Evolutionary conservation across 768 basidiomycete species (phyloP), one percentile per base, ranked within the genome.

Genomic region (Sporobolomyces roseus): DNA sequence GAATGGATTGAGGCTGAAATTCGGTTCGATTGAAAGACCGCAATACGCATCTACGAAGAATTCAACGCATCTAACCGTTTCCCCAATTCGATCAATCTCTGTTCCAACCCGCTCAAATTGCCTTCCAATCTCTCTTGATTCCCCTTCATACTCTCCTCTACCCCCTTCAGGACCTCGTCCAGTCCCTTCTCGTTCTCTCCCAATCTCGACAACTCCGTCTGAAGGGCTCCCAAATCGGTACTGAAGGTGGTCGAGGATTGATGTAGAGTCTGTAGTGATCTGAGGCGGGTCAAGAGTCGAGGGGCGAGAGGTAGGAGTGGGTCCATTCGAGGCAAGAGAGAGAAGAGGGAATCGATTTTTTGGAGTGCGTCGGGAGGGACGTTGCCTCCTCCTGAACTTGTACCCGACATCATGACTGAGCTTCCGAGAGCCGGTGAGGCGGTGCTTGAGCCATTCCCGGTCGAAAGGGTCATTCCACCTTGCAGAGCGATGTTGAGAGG

Each of bases 201-300:
- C 38, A 85, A 80, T 69, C 84, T 83, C 59, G 82, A 82, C 74
- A 93, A 89, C 68, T 90, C 88, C 63, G 85, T 85, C 77, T 90
- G 88, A 36, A 93, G 80, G 10, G 82, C 78, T 21, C 82, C 79
- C 5, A 97, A 80, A 3, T 86, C 85, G 27, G 81, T 82, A 59
- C 87, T 84, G 74, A 97, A 93, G 30, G 87, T 84, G 2, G 87
- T 83, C 0, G 94, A 91, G 54, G 89, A 86, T 0, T 87, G 83
- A 75, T 99, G 94, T 66, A 99, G 79, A 0, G 85, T 77, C 13
- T 90, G 86, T 6, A 99, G 82, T 14, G 92, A 93, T 45, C 90
- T 86, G 43, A 99, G 79, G 19, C 94, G 89, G 5, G 89, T 86
- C 30, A 99, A 84, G 29, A 99, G 88, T 73, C 96, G 91, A 2